These are phyloP conservation scores for Aspergillus eucalypticola DNA, from an alignment of 2,329 filamentous ascomycete genomes.

Conservation along the genomic window DNA sequence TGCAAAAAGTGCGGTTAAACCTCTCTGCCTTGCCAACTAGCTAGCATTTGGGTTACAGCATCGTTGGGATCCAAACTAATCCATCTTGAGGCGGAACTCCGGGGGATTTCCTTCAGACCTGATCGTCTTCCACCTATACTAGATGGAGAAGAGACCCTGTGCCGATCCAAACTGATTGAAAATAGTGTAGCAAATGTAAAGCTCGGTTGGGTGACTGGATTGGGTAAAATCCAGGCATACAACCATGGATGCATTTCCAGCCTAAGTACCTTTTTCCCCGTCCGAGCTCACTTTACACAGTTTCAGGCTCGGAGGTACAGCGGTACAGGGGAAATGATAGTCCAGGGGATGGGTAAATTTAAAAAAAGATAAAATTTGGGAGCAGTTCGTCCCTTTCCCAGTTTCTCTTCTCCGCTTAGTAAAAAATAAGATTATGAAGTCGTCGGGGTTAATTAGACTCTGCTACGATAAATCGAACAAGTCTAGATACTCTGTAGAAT, in stretches of 20 bases:
- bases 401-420: not conserved
- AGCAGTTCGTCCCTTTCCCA: not conserved
- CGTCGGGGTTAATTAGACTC: not conserved
- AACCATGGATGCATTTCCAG: not conserved
- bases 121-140: not conserved
- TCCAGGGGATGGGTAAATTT: too few relatives aligned
- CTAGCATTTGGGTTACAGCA: not conserved
- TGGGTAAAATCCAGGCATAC: not conserved
- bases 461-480: not conserved
- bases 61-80: conserved; percentile 2
- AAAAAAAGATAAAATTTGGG: not conserved
- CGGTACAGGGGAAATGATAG: too few relatives aligned
- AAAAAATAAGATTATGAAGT: not conserved
- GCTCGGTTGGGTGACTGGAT: not conserved
- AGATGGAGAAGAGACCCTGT: not conserved
- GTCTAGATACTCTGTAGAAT: not conserved
- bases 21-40: not conserved
- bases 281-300: conserved; percentile 1
- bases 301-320: not conserved
- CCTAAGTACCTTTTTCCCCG: not conserved
- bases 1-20: not conserved
- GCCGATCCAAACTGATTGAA: not conserved
- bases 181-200: not conserved
- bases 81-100: not conserved
- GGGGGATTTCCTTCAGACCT: not conserved